phyloP scores from a whole-genome alignment of 2,329 filamentous ascomycete genomes.

The Nemania sp. region DNA sequence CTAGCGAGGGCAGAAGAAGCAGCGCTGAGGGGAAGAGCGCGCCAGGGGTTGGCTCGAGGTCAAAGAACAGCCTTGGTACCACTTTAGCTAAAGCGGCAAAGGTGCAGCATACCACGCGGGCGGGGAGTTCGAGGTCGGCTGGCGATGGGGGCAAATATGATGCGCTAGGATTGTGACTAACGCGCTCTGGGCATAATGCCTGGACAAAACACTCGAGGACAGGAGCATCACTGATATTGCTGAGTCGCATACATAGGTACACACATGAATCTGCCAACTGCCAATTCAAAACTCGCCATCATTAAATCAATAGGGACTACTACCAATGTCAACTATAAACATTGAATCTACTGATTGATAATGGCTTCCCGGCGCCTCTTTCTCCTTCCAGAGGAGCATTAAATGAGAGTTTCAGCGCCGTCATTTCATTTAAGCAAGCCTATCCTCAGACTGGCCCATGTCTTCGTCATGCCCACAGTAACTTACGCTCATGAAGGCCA shows the following conservation, averaged over 20 bases:
- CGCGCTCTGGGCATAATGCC: not conserved
- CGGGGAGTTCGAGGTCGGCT: conserved; percentile 19
- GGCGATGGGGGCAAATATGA: conserved; percentile 38
- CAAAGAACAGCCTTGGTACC: conserved; percentile 2
- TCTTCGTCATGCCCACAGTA: not conserved
- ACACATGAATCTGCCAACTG: too few relatives aligned
- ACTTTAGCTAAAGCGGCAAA: conserved; percentile 17
- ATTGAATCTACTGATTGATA: not conserved
- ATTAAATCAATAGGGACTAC: not conserved
- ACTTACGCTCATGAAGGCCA: too few relatives aligned
- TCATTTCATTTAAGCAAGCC: too few relatives aligned
- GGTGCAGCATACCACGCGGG: conserved; percentile 29
- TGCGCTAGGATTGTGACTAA: conserved; percentile 41
- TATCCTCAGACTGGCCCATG: not conserved
- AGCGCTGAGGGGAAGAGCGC: not conserved
- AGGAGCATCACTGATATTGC: too few relatives aligned
- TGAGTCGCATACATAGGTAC: not conserved
- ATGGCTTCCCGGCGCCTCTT: too few relatives aligned
- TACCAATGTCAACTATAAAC: not conserved
- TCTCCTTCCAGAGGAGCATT: too few relatives aligned
- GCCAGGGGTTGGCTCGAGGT: not conserved
- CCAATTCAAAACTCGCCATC: not conserved
- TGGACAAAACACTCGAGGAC: not conserved
- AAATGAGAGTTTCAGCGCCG: too few relatives aligned
- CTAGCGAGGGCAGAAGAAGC: not conserved